phyloP scores from a whole-genome alignment of 2,329 filamentous ascomycete species.

The Calycina herbarum region DNA sequence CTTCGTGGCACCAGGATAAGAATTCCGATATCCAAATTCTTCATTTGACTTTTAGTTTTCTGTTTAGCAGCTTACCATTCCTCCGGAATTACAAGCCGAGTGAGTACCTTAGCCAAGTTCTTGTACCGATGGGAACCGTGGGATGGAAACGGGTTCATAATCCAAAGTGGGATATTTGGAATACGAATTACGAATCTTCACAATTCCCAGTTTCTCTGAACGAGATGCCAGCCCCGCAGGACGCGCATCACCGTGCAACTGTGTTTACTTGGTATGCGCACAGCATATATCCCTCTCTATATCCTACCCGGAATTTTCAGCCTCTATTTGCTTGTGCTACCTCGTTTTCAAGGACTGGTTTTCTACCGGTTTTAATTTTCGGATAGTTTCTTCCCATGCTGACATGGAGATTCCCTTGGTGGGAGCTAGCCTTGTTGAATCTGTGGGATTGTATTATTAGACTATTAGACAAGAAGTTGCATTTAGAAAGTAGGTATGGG shows the following conservation, averaged over 20 bases:
- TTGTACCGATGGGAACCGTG: not conserved
- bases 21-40: too few species aligned
- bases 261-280: not conserved
- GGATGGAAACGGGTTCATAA: not conserved
- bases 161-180: not conserved
- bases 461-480: too few species aligned
- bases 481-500: too few species aligned
- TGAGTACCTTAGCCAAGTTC: too few species aligned
- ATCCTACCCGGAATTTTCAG: not conserved
- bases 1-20: too few species aligned
- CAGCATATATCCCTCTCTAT: not conserved
- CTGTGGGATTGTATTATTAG: not conserved
- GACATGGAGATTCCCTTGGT: not conserved
- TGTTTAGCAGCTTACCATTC: too few species aligned
- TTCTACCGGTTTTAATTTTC: not conserved
- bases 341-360: not conserved
- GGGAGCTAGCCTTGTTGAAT: not conserved
- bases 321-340: too few species aligned
- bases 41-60: too few species aligned
- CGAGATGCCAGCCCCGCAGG: not conserved
- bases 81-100: too few species aligned
- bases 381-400: not conserved
- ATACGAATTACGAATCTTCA: not conserved
- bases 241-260: not conserved
- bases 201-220: not conserved